Evolutionary conservation across 768 basidiomycete genomes (phyloP), one percentile per base, ranked within the genome.

Genomic region (Russula earlei): DNA sequence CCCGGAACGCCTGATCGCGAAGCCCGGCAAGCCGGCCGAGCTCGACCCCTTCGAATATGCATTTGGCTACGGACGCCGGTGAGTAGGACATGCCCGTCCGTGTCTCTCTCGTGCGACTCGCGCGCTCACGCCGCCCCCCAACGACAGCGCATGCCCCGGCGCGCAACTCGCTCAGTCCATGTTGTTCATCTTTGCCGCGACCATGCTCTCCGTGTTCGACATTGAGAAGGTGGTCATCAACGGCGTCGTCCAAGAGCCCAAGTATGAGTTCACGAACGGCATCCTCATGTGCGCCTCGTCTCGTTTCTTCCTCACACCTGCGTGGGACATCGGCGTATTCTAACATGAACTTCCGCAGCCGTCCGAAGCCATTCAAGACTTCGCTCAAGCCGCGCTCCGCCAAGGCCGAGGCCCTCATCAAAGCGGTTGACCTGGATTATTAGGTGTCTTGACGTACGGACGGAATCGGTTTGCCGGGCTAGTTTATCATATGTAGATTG

Each of bases 31-130:
- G 24, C 44, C 52, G 2, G 48, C 64, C 11, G 62, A 68, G 49
- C n/a, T 34, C 2, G 61, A 67, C 47, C 63, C 64, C 5, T 54
- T 46, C 40, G 56, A 49, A 14, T 17, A 54, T 27, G 54, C 55
- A 25, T 69, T 67, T 34, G 67, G 67, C 22, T 66, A 64, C 34
- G 67, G 67, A 29, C 60, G 66, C 45, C 60, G 65, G 63, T 63
- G 52, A 33, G 62, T 56, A 9, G 6, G 7, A 1, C 10, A 8
- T 19, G n/a, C 24, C 12, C 12, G 15, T 15, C 17, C 45, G 6
- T 7, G 5, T 20, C n/a, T 4, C 3, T n/a, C 38, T n/a, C 9
- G 15, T 34, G 29, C 48, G 14, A 4, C 6, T 9, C 17, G 9
- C 43, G 31, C 31, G 22, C 34, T 31, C 3, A 31, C 5, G 8